A percentile compares a stretch with the other conserved stretches of the same genome.
These are phyloP conservation scores for Crithidia sp. DNA, from an alignment of 208 protist species.

Conservation along the genomic window DNA sequence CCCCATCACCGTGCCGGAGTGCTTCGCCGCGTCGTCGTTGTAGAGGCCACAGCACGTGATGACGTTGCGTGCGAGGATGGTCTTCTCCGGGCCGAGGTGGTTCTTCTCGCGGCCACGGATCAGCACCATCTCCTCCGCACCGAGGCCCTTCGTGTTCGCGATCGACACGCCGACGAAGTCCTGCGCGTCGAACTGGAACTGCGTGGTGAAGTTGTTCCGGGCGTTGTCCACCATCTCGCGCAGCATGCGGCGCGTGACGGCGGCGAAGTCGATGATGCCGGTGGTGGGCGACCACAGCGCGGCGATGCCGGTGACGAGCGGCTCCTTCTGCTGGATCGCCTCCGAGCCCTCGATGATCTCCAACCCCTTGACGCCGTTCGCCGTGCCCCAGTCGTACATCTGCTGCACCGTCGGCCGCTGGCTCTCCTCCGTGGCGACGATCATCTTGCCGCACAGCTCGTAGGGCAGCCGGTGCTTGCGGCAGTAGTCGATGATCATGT, in stretches of 20 bases:
- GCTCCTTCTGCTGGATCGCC: slow-evolving; percentile 77
- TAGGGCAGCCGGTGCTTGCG: slow-evolving; percentile 80
- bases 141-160: slow-evolving; percentile 19
- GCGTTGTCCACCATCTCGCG: slow-evolving; percentile 51
- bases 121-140: slow-evolving; percentile 65
- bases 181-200: slow-evolving; percentile 73
- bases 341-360: slow-evolving; percentile 67
- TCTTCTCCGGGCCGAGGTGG: slow-evolving; percentile 77
- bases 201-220: slow-evolving; percentile 51
- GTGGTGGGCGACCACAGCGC: slow-evolving; percentile 89
- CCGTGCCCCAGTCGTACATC: slow-evolving; percentile 75
- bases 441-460: slow-evolving; percentile 89
- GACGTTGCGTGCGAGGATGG: slow-evolving; percentile 65
- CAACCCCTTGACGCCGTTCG: slow-evolving; percentile 85
- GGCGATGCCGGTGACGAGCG: slow-evolving; percentile 62
- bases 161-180: slow-evolving; percentile 77
- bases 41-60: slow-evolving; percentile 90
- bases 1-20: too few species aligned
- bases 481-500: slow-evolving; percentile 89
- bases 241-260: slow-evolving; percentile 73
- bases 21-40: slow-evolving; percentile 67
- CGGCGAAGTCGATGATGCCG: slow-evolving; percentile 87
- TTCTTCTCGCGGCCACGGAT: slow-evolving; percentile 77
- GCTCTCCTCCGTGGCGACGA: slow-evolving; percentile 73
- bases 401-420: slow-evolving; percentile 64